Conservation (phyloP, 371 early-diverging fungal species). For the Catenaria anguillulae region DNA sequence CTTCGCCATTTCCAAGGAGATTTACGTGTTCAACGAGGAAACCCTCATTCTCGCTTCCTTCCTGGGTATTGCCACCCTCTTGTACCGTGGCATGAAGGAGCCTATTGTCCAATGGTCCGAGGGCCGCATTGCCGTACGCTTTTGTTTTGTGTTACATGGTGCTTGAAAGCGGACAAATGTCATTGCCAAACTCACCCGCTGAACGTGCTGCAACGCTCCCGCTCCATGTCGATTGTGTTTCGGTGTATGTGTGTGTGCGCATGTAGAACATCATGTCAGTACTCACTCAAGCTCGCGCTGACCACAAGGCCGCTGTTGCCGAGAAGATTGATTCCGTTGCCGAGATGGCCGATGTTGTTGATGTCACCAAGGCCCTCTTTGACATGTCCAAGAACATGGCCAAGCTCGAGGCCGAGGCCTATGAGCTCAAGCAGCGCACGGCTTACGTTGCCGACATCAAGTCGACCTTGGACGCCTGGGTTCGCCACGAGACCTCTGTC, state of each 20-base stretch:
- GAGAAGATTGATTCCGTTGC: conserved; percentile 76
- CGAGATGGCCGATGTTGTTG: conserved; percentile 82
- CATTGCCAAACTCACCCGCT: too few relatives aligned
- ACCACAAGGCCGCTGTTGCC: conserved; percentile 79
- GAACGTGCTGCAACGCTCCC: too few relatives aligned
- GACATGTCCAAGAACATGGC: conserved; percentile 89
- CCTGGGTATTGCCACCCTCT: conserved; percentile 53
- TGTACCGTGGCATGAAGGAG: conserved; percentile 63
- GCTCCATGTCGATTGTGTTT: too few relatives aligned
- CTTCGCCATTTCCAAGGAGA: conserved; percentile 83
- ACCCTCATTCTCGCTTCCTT: conserved; percentile 56
- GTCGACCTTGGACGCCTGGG: conserved; percentile 84
- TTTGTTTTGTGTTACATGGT: background rate
- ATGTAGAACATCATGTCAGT: conserved; percentile 54
- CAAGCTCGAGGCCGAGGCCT: conserved; percentile 77
- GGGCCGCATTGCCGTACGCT: conserved; percentile 51
- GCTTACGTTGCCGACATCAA: conserved; percentile 70
- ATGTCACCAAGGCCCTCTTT: conserved; percentile 82
- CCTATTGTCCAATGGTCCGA: conserved; percentile 77
- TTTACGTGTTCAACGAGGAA: conserved; percentile 90
- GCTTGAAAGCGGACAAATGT: too few relatives aligned
- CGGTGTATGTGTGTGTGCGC: background rate
- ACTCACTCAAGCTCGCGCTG: conserved; percentile 67
- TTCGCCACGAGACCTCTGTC: conserved; percentile 81
- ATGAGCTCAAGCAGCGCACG: conserved; percentile 81